Percentiles rank a stretch among this genome's conserved stretches.
Conservation (phyloP, 805 yeast species). For the Jamesozyma piceae region DNA sequence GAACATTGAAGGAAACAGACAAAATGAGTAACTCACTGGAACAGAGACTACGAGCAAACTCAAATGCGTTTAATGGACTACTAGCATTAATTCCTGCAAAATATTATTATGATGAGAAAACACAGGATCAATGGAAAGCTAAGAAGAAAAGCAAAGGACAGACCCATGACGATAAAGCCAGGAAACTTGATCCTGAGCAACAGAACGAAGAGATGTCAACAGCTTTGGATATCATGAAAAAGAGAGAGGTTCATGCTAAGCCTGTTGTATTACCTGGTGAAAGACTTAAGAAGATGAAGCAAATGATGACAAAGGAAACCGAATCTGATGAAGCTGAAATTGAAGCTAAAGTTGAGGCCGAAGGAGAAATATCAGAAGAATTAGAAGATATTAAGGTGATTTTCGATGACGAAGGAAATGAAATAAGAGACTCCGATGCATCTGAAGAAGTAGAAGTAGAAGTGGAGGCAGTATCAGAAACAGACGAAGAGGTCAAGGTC, state of each 20-base stretch:
- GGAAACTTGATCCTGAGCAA: constrained; percentile 65
- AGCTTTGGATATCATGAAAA: constrained; percentile 54
- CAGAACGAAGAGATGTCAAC: constrained; percentile 39
- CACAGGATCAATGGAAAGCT: constrained; percentile 83
- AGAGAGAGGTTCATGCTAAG: constrained; percentile 45
- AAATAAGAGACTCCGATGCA: constrained; percentile 15
- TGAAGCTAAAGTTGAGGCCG: constrained; percentile 14
- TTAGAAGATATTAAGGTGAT: constrained; percentile 34
- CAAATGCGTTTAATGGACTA: constrained; percentile 79
- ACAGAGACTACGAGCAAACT: constrained; percentile 69
- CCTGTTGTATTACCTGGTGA: constrained; percentile 34
- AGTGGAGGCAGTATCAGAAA: constrained; percentile 3
- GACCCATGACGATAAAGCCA: constrained; percentile 47
- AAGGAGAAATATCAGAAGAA: constrained; percentile 15
- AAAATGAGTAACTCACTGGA: constrained; percentile 53
- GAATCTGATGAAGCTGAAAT: constrained; percentile 11
- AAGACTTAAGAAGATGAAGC: constrained; percentile 16
- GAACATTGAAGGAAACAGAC: too few species aligned
- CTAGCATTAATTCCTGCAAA: constrained; percentile 89
- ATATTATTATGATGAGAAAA: constrained; percentile 84
- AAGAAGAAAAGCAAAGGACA: constrained; percentile 68
- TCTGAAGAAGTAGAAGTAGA: constrained; percentile 10
- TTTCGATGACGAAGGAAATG: constrained; percentile 69
- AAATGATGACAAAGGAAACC: constrained; percentile 14
- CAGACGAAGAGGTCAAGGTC: constrained; percentile 15